Base-by-base conservation (phyloP, 2,329 filamentous ascomycete species). In the Cladobotryum protrusum region DNA sequence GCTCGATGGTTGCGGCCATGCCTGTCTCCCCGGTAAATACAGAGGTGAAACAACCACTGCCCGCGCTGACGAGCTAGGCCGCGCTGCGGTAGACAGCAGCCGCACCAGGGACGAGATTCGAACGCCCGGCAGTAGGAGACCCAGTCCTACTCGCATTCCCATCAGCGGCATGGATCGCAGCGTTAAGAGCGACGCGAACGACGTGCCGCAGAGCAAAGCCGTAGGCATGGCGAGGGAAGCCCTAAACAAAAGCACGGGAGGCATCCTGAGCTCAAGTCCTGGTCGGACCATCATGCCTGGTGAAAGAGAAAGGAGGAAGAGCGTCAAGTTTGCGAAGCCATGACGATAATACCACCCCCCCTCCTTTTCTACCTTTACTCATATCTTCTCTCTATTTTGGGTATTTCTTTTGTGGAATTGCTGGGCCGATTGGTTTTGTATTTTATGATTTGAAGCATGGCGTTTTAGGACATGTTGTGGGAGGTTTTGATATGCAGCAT, bases 1-100 rank as follows among this genome's bases (percentile, higher is more conserved):
- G 2, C 65, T 82, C n/a, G 80, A 84, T 54, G 81, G 82, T 0
- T 85, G 82, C 59, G 76, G 81, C 3, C 82, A 85, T 57, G 78
- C 78, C 24, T 85, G 82, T 53, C 70, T 85, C 0, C 79, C 80
- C 0, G 78, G 79, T 0, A 68, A 68, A 34, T 82, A 79, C 66
- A 72, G 77, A 4, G 68, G 74, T 6, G 76, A 80, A 56, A 70
- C 61, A 1, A 66, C 61, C 20, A 71, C 69, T 0, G 68, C 68
- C 3, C 66, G 72, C 4, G 71, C 70, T 32, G 78, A 80, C n/a
- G 78, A 82, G 49, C 63, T 82, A 2, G 72, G 70, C 11, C 72
- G 76, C 3, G 72, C 66, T 1, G 69, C 74, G 1, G 66, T 72
- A 3, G 75, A 78, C 47, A 71, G 55, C 50, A 54, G 52, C 2